Evolutionary conservation across 306 rosid genomes (phyloP).

Genomic region (Astragalus glycyphyllos): DNA sequence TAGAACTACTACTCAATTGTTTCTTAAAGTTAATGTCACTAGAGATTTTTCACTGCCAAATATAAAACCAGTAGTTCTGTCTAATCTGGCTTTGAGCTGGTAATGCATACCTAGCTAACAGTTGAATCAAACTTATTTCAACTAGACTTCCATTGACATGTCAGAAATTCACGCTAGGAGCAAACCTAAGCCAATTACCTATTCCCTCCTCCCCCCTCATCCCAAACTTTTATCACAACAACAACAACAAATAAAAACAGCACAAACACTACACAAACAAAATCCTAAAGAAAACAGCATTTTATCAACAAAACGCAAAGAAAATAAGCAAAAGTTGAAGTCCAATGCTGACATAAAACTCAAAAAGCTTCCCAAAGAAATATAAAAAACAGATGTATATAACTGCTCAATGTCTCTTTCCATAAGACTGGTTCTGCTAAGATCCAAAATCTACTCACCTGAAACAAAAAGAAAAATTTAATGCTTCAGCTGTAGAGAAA

Average conservation of each 20-base stretch:
- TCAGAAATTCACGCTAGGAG: slow-evolving; percentile 5
- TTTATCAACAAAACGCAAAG: slow-evolving; percentile 34
- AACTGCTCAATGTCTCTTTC: slow-evolving; percentile 99
- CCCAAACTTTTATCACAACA: slow-evolving; percentile 18
- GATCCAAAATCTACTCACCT: slow-evolving; percentile 83
- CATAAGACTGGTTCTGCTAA: slow-evolving; percentile 78
- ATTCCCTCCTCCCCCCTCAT: neutral
- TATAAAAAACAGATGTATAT: slow-evolving; percentile 22
- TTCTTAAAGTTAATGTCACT: neutral
- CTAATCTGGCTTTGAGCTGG: slow-evolving; percentile 13
- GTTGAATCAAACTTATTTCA: slow-evolving; percentile 19
- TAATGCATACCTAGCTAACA: slow-evolving; percentile 8
- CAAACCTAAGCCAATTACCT: slow-evolving; percentile 33
- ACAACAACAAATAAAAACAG: slow-evolving; percentile 30
- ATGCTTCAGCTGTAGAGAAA: slow-evolving; percentile 81
- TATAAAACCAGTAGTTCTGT: slow-evolving; percentile 12
- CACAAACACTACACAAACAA: slow-evolving; percentile 22
- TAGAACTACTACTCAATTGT: slow-evolving; percentile 46
- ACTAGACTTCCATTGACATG: slow-evolving; percentile 29
- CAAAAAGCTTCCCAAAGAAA: slow-evolving; percentile 30
- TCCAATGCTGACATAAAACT: slow-evolving; percentile 13
- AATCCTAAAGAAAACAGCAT: slow-evolving; percentile 36
- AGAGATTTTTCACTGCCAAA: neutral
- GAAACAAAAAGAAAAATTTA: slow-evolving; percentile 36
- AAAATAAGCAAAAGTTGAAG: slow-evolving; percentile 16